Evolutionary conservation across 345 rosid genomes (phyloP), one percentile per base, ranked within the genome.

Genomic region (Rubroshorea leprosula): DNA sequence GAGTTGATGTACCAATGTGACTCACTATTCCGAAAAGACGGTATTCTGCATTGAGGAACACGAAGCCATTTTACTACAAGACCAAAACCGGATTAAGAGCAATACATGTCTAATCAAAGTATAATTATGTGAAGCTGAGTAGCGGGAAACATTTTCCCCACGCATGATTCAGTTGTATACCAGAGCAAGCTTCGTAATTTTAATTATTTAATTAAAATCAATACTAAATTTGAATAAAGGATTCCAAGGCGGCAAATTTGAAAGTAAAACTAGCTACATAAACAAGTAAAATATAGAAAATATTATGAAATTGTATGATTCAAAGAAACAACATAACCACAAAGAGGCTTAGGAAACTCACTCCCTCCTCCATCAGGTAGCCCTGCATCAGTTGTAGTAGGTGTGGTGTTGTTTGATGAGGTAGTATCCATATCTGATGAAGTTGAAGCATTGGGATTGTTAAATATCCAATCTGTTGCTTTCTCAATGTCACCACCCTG

Each of bases 401-500:
- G 65, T 9, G 63, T 52, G 46, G 78, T 46, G 57, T 58, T 79
- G 73, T 76, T 75, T 10, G 92, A 78, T 53, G 89, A 69, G 48
- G 77, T 58, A 49, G 86, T 79, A 70, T 87, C 86, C 90, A 78
- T 85, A 63, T 85, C 85, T 12, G 95, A 73, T 44, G 81, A 65
- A 67, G 60, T 72, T 62, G 84, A 74, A 66, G 90, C 81, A 75
- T 74, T 82, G 35, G 95, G 97, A 72, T 79, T 93, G 77, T 70
- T 87, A 73, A 93, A 93, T 81, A 93, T 87, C 99, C 99, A 93
- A 65, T 93, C 99, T 55, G 99, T 87, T 47, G 99, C 99, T 70
- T 79, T 89, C 76, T 79, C 99, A 55, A 93, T 79, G 62, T 94
- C 96, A 61, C 90, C 95, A 51, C 84, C 92, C 97, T 94, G 79